Evolutionary conservation across 352 stramenopile species (phyloP).

Genomic region (Phytophthora pisi): DNA sequence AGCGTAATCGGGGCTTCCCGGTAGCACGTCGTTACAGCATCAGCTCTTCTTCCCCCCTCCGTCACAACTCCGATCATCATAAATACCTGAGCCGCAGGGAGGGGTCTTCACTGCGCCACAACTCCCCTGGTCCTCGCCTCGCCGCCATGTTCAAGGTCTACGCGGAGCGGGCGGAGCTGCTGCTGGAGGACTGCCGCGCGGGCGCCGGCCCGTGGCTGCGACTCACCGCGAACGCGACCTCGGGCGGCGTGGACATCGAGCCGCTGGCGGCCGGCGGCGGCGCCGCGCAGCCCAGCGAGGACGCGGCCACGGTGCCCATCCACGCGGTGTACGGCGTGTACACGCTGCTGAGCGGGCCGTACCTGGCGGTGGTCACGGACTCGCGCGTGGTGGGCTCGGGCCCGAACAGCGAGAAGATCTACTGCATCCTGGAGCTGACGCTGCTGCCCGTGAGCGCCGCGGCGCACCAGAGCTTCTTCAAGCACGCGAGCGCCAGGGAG

Average conservation of each 20-base stretch:
- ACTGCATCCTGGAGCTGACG: conserved; percentile 58
- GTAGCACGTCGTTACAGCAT: neutral
- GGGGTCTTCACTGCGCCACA: neutral
- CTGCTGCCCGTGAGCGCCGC: conserved; percentile 65
- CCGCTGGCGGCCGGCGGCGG: conserved; percentile 10
- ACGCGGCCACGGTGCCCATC: conserved; percentile 62
- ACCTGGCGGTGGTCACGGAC: conserved; percentile 75
- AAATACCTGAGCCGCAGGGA: conserved; percentile 9
- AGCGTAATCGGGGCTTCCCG: conserved; percentile 6
- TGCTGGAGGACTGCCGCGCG: conserved; percentile 83
- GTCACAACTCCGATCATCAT: conserved; percentile 7
- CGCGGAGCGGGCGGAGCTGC: conserved; percentile 62
- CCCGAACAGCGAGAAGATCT: conserved; percentile 64
- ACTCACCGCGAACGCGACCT: conserved; percentile 36
- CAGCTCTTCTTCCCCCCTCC: conserved; percentile 10
- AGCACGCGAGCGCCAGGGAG: conserved; percentile 47
- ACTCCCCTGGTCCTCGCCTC: neutral
- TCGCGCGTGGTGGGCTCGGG: conserved; percentile 66
- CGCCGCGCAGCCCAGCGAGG: conserved; percentile 37
- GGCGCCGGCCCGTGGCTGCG: conserved; percentile 68
- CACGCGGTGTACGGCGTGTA: conserved; percentile 83
- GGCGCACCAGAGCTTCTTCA: conserved; percentile 56
- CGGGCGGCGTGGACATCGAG: conserved; percentile 34
- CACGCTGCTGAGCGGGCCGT: conserved; percentile 65
- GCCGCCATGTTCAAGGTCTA: conserved; percentile 82